Evolutionary conservation across 2,329 filamentous ascomycete species (phyloP), one percentile per base, ranked within the genome.

Genomic region (Sclerotinia trifoliorum): DNA sequence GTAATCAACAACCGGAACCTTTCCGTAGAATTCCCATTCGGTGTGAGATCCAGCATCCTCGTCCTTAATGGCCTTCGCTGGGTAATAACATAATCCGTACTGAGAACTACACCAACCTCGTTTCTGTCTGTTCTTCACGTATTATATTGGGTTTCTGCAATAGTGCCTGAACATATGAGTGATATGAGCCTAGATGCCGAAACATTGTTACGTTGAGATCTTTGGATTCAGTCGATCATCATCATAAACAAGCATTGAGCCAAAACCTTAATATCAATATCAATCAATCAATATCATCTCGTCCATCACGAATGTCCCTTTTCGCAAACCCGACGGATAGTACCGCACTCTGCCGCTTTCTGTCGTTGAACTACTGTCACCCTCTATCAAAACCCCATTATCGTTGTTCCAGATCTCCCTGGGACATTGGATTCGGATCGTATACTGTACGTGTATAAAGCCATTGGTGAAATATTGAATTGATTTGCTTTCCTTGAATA

Each of bases 401-500:
- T 61, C 58, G 44, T 49, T 49, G 42, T 61, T 35, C 42, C 58
- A 35, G 58, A 61, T 61, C 57, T 61, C 42, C 42, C 15, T 61
- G 26, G 26, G 19, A 49, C 26, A 61, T 35, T 48, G 26, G 26
- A 13, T n/a, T 49, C 58, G 26, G 58, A 46, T 61, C 49, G 57
- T 61, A 61, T 55, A 21, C 8, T 11, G 52, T n/a, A 2, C 29
- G 19, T 55, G 52, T 35, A 35, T 17, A 11, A 4, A 48, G 57
- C 17, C n/a, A 49, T 46, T 61, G 10, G 21, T 29, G 21, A 24
- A 48, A 48, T 48, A 32, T 61, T 48, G 58, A 62, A 49, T 49
- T 62, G 58, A 24, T 62, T 62, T 62, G 58, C 44, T 35, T 62
- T 62, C 58, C 44, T 62, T 49, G 58, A 49, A 62, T 62, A 62